Evolutionary conservation across 1,139 yeast genomes (phyloP), one percentile per base, ranked within the genome.

Genomic region (Geotrichum phurueaensis): DNA sequence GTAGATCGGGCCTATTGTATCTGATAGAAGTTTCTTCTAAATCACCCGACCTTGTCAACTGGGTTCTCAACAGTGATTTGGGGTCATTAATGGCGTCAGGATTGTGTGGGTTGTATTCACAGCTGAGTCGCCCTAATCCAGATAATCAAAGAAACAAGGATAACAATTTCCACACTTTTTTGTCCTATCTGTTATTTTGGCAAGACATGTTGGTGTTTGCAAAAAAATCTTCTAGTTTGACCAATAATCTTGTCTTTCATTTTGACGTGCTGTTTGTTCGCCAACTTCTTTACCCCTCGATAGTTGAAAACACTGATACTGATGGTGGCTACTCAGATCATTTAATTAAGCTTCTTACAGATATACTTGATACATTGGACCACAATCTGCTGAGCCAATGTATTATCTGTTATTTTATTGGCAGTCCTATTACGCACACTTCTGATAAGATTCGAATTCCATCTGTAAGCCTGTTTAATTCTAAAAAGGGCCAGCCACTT

Each of bases 71-170:
- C 27, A 68, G 73, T 49, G 73, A 71, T 55, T 60, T 71, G 58
- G 70, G 71, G 12, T 68, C 73, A 3, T 58, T 70, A 47, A 63
- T 72, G 63, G 73, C 72, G 0, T 71, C 73, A 2, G 73, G 74
- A 2, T 63, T 73, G 12, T 72, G 74, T 18, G 75, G 75, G 1
- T 54, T 72, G 45, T 72, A 69, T 54, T 67, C 71, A 33, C 72
- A 69, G 53, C 60, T 70, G 13, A 23, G 54, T 9, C 59, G 57
- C 47, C 36, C 55, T 31, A 27, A 48, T 25, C 20, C 52, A 7
- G 50, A 53, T 22, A n/a, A 31, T 43, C 51, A 31, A 2, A 29
- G 45, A 23, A 59, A 60, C n/a, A 15, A n/a, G n/a, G 51, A 48
- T 13, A 48, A 23, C 10, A 59, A 63, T 53, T 51, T 69, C 53